Evolutionary conservation across 768 basidiomycete genomes (phyloP).

Genomic region (Collybia sordida): DNA sequence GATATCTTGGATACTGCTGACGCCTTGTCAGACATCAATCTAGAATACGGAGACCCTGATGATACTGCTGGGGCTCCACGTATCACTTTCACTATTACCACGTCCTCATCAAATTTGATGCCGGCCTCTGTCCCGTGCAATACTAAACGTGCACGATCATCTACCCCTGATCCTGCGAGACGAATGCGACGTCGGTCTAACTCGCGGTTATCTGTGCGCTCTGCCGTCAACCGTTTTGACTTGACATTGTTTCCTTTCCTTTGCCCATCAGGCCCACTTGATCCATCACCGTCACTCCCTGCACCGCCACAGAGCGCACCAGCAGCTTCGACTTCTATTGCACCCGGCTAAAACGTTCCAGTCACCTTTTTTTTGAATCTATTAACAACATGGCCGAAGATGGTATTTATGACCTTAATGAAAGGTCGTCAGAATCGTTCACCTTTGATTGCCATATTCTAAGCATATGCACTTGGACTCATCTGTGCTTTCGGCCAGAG

Average conservation of each 20-base stretch:
- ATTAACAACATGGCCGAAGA: slow-evolving; percentile 5
- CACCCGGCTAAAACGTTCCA: background rate
- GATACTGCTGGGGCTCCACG: slow-evolving; percentile 1
- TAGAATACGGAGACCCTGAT: slow-evolving; percentile 8
- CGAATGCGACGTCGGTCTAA: slow-evolving; percentile 2
- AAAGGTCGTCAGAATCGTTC: slow-evolving; percentile 12
- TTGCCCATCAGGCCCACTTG: background rate
- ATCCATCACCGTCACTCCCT: background rate
- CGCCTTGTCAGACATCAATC: slow-evolving; percentile 9
- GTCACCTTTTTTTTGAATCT: background rate
- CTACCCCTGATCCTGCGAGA: slow-evolving; percentile 4
- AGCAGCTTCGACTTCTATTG: background rate
- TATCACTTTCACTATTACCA: slow-evolving; percentile 8
- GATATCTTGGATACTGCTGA: slow-evolving; percentile 12
- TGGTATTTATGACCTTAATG: slow-evolving; percentile 16
- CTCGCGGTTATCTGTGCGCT: slow-evolving; percentile 1
- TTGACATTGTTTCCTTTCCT: background rate
- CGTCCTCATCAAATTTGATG: slow-evolving; percentile 6
- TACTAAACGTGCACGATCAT: slow-evolving; percentile 20
- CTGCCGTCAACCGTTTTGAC: background rate
- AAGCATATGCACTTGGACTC: slow-evolving; percentile 5
- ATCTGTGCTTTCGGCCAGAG: too few relatives aligned
- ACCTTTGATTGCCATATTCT: slow-evolving; percentile 7
- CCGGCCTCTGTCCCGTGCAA: slow-evolving; percentile 8
- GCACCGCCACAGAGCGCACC: background rate